These are phyloP conservation scores for Globisporangium spinosum DNA, from an alignment of 352 stramenopile genomes.

Conservation along the genomic window DNA sequence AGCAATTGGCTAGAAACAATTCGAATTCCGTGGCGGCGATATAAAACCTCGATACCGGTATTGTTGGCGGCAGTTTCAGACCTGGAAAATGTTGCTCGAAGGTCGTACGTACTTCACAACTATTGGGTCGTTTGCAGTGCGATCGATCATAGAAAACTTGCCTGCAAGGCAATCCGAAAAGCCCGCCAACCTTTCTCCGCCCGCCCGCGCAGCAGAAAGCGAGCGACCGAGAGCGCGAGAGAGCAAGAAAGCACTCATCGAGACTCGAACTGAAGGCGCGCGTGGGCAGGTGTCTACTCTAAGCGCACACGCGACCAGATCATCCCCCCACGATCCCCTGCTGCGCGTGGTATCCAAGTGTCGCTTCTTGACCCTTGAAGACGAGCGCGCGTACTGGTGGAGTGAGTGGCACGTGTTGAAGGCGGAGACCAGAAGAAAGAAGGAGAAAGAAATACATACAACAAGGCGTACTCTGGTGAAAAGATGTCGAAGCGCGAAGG, in stretches of 20 bases:
- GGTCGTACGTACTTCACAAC: neutral
- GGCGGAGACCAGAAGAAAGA: neutral
- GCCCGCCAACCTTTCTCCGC: conserved; percentile 3
- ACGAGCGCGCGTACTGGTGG: neutral
- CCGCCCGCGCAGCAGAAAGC: neutral
- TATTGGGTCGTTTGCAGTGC: neutral
- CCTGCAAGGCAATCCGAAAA: neutral
- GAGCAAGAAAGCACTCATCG: neutral
- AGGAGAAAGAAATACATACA: conserved; percentile 1
- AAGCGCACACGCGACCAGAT: neutral
- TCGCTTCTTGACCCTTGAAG: neutral
- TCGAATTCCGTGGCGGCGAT: too few relatives aligned
- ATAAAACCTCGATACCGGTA: neutral
- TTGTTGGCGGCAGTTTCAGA: neutral
- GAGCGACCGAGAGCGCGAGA: neutral
- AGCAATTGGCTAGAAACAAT: too few relatives aligned
- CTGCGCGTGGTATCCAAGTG: neutral
- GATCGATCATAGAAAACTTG: neutral
- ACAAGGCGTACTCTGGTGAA: neutral
- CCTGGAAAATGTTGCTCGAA: neutral
- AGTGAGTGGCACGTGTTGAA: neutral
- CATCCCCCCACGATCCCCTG: neutral
- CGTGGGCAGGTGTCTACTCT: neutral
- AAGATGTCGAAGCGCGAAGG: conserved; percentile 26
- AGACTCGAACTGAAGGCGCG: neutral